Percentiles rank a stretch among this genome's conserved stretches.
phyloP scores from a whole-genome alignment of 2,329 filamentous ascomycete genomes.

The Cytospora paraplurivora region DNA sequence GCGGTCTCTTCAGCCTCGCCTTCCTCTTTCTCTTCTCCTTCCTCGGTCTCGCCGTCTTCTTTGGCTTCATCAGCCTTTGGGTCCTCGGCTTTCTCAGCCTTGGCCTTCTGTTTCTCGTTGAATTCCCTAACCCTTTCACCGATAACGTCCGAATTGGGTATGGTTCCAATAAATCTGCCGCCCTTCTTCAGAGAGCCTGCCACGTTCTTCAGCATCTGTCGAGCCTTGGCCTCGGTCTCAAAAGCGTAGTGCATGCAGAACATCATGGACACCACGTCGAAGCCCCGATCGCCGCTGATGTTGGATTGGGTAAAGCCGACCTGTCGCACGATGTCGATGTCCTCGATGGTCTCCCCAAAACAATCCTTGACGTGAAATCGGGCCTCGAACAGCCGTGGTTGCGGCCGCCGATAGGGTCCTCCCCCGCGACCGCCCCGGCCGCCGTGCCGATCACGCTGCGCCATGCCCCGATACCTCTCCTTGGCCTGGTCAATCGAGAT shows the following conservation, averaged over 20 bases:
- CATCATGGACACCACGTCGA: slow-evolving; percentile 98
- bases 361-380: slow-evolving; percentile 92
- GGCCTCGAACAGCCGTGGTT: slow-evolving; percentile 72
- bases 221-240: slow-evolving; percentile 85
- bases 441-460: slow-evolving; percentile 57
- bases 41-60: slow-evolving; percentile 49
- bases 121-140: slow-evolving; percentile 75
- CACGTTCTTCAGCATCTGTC: slow-evolving; percentile 91
- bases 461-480: slow-evolving; percentile 79
- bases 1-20: slow-evolving; percentile 65
- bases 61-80: slow-evolving; percentile 39
- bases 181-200: slow-evolving; percentile 89
- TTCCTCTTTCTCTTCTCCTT: slow-evolving; percentile 56
- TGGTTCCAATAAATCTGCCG: slow-evolving; percentile 89
- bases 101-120: slow-evolving; percentile 59
- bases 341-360: slow-evolving; percentile 80
- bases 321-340: slow-evolving; percentile 78
- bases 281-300: slow-evolving; percentile 74
- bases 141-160: slow-evolving; percentile 95
- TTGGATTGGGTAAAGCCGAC: slow-evolving; percentile 84
- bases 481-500: slow-evolving; percentile 88
- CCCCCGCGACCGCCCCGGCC: slow-evolving; percentile 50
- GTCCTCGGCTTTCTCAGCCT: slow-evolving; percentile 39
- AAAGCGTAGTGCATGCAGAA: slow-evolving; percentile 99
- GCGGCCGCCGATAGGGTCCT: slow-evolving; percentile 49